Conservation (phyloP, 2,329 filamentous ascomycete genomes). For the Neodidymelliopsis sp. region DNA sequence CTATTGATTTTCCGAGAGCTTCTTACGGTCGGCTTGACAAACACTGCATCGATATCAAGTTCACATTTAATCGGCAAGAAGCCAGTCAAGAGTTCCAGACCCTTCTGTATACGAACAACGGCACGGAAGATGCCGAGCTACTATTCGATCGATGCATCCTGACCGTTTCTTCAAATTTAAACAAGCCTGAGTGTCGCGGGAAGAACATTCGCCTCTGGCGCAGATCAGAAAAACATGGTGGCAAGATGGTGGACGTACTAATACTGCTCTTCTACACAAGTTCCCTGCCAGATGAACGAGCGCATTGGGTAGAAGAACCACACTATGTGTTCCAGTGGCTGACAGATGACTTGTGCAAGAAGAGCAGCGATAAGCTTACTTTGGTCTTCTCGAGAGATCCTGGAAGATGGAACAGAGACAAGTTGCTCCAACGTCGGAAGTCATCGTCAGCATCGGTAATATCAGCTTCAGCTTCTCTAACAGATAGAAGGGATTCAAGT, state of each 20-base stretch:
- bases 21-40: slow-evolving; percentile 39
- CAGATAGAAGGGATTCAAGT: slow-evolving; percentile 4
- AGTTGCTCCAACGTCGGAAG: slow-evolving; percentile 34
- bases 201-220: slow-evolving; percentile 42
- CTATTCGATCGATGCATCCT: slow-evolving; percentile 37
- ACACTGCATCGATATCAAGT: slow-evolving; percentile 40
- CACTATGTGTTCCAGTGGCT: slow-evolving; percentile 44
- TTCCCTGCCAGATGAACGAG: slow-evolving; percentile 33
- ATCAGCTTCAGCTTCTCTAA: not conserved
- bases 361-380: slow-evolving; percentile 30
- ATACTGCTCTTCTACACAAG: slow-evolving; percentile 43
- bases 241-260: slow-evolving; percentile 29
- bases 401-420: slow-evolving; percentile 34
- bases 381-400: slow-evolving; percentile 42
- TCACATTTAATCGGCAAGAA: slow-evolving; percentile 29
- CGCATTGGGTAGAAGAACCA: slow-evolving; percentile 46
- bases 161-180: slow-evolving; percentile 36
- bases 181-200: slow-evolving; percentile 39
- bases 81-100: slow-evolving; percentile 36
- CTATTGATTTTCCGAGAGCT: slow-evolving; percentile 39
- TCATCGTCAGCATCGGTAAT: slow-evolving; percentile 19
- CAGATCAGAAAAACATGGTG: slow-evolving; percentile 29
- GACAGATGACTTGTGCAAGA: slow-evolving; percentile 31
- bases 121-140: slow-evolving; percentile 33
- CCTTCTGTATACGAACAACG: slow-evolving; percentile 45